These are phyloP conservation scores for Ligustrum vulgare DNA, from an alignment of 257 asterid genomes.

Conservation along the genomic window DNA sequence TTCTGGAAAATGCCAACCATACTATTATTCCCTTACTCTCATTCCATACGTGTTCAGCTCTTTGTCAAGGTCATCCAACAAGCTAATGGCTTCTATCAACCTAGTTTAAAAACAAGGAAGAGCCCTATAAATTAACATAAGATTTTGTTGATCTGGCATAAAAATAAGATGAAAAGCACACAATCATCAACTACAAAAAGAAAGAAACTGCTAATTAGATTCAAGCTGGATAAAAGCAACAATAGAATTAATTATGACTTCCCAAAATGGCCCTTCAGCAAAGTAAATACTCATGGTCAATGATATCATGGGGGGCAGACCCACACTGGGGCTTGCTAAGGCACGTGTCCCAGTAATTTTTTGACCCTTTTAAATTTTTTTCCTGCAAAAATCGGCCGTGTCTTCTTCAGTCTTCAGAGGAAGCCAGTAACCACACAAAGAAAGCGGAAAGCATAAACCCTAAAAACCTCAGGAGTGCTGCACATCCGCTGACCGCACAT, in stretches of 20 bases:
- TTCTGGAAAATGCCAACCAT: conserved; percentile 96
- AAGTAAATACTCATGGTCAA: neutral
- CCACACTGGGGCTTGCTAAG: too few species aligned
- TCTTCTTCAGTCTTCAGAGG: too few species aligned
- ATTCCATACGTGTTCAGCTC: conserved; percentile 87
- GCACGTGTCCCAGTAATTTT: too few species aligned
- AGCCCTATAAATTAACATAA: conserved; percentile 3
- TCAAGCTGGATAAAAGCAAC: neutral
- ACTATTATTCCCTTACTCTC: conserved; percentile 98
- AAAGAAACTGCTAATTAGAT: neutral
- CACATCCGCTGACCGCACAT: too few species aligned
- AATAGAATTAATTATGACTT: neutral
- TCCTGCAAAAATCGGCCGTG: too few species aligned
- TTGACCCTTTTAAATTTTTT: too few species aligned
- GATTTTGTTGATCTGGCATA: too few species aligned
- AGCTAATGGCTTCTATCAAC: conserved; percentile 91
- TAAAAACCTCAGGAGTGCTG: too few species aligned
- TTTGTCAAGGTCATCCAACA: conserved; percentile 92
- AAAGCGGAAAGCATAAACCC: too few species aligned
- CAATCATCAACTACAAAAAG: neutral
- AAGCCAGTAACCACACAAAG: too few species aligned
- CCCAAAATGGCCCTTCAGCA: neutral
- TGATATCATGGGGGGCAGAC: too few species aligned
- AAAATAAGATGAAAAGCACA: neutral
- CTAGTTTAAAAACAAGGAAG: conserved; percentile 30